Conservation (phyloP, 768 basidiomycete species). For the Lactifluus pinguis region DNA sequence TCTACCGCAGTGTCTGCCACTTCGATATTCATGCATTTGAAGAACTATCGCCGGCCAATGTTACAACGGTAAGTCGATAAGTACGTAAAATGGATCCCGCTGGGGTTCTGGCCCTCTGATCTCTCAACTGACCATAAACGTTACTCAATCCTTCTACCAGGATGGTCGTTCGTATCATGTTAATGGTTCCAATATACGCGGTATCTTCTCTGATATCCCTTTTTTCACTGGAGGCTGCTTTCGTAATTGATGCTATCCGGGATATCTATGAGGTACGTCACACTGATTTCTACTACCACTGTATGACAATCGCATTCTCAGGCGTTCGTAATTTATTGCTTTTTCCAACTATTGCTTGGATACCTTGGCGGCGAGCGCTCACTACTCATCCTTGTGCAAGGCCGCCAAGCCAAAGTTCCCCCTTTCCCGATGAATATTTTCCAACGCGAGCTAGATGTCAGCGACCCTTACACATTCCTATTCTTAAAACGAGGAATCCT, state of each 20-base stretch:
- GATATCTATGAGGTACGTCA: conserved; percentile 87
- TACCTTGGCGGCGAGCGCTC: conserved; percentile 92
- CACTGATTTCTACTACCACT: too few relatives aligned
- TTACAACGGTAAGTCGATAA: conserved; percentile 56
- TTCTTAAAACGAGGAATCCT: conserved; percentile 92
- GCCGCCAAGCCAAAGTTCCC: conserved; percentile 79
- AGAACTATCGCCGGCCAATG: conserved; percentile 77
- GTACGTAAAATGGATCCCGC: neutral
- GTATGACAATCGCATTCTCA: conserved; percentile 22
- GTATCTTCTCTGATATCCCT: conserved; percentile 87
- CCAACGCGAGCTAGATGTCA: conserved; percentile 79
- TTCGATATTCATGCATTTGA: conserved; percentile 74
- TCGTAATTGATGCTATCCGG: conserved; percentile 89
- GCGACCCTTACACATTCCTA: conserved; percentile 90
- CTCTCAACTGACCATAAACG: neutral
- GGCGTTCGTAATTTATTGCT: conserved; percentile 94
- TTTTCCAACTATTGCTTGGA: conserved; percentile 72
- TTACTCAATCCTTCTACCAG: conserved; percentile 31
- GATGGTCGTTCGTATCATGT: conserved; percentile 90
- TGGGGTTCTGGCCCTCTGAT: neutral
- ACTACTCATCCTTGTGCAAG: conserved; percentile 84
- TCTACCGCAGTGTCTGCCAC: conserved; percentile 65
- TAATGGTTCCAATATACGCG: conserved; percentile 94
- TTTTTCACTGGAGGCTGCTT: conserved; percentile 89
- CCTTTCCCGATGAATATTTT: conserved; percentile 83